Base-by-base conservation (phyloP, 2,329 filamentous ascomycete species). In the Alternaria dauci region DNA sequence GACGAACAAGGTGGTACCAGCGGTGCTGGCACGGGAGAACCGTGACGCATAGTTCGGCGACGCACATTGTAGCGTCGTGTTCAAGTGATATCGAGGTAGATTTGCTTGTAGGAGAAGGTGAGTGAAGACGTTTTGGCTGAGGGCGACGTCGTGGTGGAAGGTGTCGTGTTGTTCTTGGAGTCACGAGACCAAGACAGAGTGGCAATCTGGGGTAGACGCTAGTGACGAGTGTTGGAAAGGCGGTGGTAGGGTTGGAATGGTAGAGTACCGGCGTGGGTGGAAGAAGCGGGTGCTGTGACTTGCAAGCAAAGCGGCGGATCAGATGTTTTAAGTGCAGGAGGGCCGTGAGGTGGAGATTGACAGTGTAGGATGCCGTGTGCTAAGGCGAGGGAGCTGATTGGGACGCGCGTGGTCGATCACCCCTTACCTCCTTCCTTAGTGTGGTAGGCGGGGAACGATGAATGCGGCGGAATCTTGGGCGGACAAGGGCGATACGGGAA, bases 21-120 rank as follows among this genome's bases (percentile, higher is more conserved):
- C 82, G 79, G 65, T 84, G 82, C 55, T 77, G 73, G 77, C 82
- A 84, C 43, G 79, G 71, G 54, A 80, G 77, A 8, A 78, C 77
- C 52, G 81, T 80, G 58, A 83, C 80, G 73, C 83, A 83, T 44
- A 84, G 77, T 63, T 83, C 81, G 63, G 81, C 82, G 71, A 84
- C 73, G 65, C 82, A 84, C 82, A 84, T 84, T 67, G 44, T 76
- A 62, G 52, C 52, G 56, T 44, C 56, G 38, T 26, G 26, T 68
- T 71, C 63, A 72, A n/a, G 72, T 73, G 28, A 70, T 69, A 47
- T 72, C 67, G 66, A 71, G 64, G 52, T 71, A 69, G 26, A 62
- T 65, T 54, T 59, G 68, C 48, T 58, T 66, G 50, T 59, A 67
- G 36, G 63, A 53, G 38, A 66, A 52, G 58, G 63, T 73, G 70